Base-by-base conservation (phyloP, 1,284 basidiomycete genomes). In the Ustilago cynodontis region DNA sequence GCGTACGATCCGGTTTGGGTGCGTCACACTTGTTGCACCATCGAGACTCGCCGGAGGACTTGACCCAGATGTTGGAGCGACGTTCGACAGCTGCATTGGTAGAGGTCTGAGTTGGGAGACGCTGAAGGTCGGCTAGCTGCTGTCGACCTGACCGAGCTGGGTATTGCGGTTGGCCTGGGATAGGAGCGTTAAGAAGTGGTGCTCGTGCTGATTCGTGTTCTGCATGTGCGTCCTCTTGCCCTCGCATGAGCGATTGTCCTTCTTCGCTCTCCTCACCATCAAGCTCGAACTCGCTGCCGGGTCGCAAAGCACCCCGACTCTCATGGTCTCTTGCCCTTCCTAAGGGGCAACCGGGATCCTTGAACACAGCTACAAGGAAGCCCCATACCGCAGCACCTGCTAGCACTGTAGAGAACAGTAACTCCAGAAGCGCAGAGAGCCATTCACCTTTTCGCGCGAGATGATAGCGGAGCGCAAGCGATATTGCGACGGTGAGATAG, bases 11-110 rank as follows among this genome's bases (percentile, higher is more conserved):
- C 2, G 84, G 84, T 59, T 85, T 85, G 51, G 71, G 75, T 2
- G 72, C 67, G n/a, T 75, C 59, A 77, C 84, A 85, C 29, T 76
- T 76, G 37, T 64, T 63, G 58, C 84, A 85, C 66, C 78, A 84
- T 18, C 84, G 63, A 10, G 81, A 58, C 28, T 71, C 66, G 54
- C 80, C 79, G n/a, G 70, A 71, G 28, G 78, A 81, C 52, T 84
- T 83, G 28, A 79, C 72, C 62, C 78, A 80, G 58, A 77, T 69
- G 43, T 77, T 66, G 50, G 75, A 63, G 3, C 70, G 74, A 1
- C 33, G 26, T 45, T 77, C 51, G 16, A 73, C 41, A 6, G 50
- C 39, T 4, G 54, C 33, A 14, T 13, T 37, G 50, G 51, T 24
- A 14, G 61, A 56, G 7, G 41, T n/a, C 0, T 58, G 43, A 9